Conservation (phyloP, 257 asterid species). For the Ajuga chamaepitys region DNA sequence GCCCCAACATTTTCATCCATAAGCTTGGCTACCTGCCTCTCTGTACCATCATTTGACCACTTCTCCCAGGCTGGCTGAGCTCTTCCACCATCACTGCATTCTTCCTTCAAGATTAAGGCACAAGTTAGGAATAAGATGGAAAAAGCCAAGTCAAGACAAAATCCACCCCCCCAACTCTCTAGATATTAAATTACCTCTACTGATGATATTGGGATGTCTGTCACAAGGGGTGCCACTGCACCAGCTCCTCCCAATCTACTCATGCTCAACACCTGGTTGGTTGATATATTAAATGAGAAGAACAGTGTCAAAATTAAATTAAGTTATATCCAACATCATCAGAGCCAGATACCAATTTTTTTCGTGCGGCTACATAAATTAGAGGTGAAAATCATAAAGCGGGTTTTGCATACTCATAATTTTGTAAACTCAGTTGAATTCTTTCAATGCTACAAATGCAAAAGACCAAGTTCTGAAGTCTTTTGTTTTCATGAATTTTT, state of each 20-base stretch:
- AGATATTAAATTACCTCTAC: slow-evolving; percentile 49
- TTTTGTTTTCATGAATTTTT: not conserved
- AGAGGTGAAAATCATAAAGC: not conserved
- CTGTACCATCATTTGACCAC: slow-evolving; percentile 95
- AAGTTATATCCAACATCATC: not conserved
- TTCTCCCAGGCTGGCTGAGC: slow-evolving; percentile 91
- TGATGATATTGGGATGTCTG: slow-evolving; percentile 71
- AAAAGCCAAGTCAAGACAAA: not conserved
- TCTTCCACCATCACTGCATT: slow-evolving; percentile 58
- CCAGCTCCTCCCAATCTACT: slow-evolving; percentile 98
- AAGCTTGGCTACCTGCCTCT: slow-evolving; percentile 84
- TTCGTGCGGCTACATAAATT: not conserved
- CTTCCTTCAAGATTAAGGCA: slow-evolving; percentile 47
- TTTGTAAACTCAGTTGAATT: not conserved
- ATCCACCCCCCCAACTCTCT: not conserved
- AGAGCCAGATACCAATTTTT: too few species aligned
- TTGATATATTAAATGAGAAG: slow-evolving; percentile 6
- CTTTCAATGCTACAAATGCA: slow-evolving; percentile 8
- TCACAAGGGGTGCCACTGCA: slow-evolving; percentile 92
- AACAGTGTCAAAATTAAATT: not conserved
- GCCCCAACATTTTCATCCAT: slow-evolving; percentile 98
- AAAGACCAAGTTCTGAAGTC: not conserved
- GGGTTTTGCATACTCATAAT: slow-evolving; percentile 4
- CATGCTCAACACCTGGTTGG: slow-evolving; percentile 89
- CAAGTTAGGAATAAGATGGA: not conserved